Evolutionary conservation across 306 rosid species (phyloP), one percentile per base, ranked within the genome.

Genomic region (Cotoneaster glaucophyllus): DNA sequence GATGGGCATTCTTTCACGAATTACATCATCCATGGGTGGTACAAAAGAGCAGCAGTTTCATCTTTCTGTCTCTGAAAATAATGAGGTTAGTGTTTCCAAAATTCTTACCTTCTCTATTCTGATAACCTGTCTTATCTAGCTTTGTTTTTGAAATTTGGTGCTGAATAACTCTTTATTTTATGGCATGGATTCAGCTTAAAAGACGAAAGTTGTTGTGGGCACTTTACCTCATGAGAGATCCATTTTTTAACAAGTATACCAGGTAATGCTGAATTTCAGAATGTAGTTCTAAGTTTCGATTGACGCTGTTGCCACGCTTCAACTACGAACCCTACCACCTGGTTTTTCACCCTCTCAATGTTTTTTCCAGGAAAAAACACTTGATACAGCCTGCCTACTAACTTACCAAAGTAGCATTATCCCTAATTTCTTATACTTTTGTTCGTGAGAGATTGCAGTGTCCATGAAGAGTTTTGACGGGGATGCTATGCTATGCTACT

Each of bases 211-310:
- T 96, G 79, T 64, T 89, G 28, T 90, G 88, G 90, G 90, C 81
- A 50, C 93, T 96, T 79, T 96, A 92, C 89, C 83, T 96, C 74
- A 85, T 96, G 99, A 89, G 98, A 86, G 98, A 96, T 84, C 99
- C 99, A 24, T 92, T 96, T 85, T 96, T 96, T 79, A 86, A 76
- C 93, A 87, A 87, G 85, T 88, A 85, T 80, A 92, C 92, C 44
- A 89, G 99, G 99, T 92, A 79, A 8, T 19, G 19, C 64, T 68
- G 62, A 58, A 22, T 61, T 81, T 64, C 70, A 41, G 32, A 24
- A 6, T 26, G 21, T 61, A 25, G 66, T 26, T 61, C 2, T 61
- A 26, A 26, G 19, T 48, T 14, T 4, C 0, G 53, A 48, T 8
- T 48, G 19, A 17, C 19, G 1, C 53, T 48, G 6, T 4, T 61